phyloP scores from a whole-genome alignment of 768 basidiomycete species.

The Pulveroboletus sp. region DNA sequence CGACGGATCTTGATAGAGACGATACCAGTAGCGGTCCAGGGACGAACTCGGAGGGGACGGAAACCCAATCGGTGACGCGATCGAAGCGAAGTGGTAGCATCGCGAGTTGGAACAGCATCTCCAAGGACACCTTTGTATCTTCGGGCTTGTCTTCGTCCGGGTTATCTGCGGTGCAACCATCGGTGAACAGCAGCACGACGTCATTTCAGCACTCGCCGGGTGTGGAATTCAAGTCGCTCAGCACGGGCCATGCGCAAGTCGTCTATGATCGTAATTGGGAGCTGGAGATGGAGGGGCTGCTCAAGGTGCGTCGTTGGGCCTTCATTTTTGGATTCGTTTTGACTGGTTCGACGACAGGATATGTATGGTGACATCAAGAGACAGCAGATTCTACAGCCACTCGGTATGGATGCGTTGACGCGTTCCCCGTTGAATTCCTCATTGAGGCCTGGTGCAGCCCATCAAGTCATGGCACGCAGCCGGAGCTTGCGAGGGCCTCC shows the following conservation, averaged over 20 bases:
- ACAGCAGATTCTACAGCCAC: constrained; percentile 85
- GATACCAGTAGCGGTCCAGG: constrained; percentile 60
- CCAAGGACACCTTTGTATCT: constrained; percentile 52
- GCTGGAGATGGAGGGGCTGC: constrained; percentile 74
- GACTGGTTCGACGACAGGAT: constrained; percentile 49
- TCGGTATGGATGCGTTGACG: constrained; percentile 40
- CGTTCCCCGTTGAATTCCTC: constrained; percentile 52
- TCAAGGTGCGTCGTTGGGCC: constrained; percentile 58
- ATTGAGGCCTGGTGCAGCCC: constrained; percentile 46
- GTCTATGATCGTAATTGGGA: constrained; percentile 76
- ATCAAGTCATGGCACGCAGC: constrained; percentile 50
- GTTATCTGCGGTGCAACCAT: constrained; percentile 34
- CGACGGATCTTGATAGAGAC: constrained; percentile 61
- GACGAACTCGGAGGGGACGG: constrained; percentile 54
- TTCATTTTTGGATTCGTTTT: neutral
- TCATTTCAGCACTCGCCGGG: constrained; percentile 55
- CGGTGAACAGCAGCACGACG: constrained; percentile 58
- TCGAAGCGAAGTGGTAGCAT: constrained; percentile 80
- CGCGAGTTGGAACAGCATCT: constrained; percentile 79
- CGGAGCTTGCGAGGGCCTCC: constrained; percentile 68
- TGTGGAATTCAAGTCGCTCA: constrained; percentile 35
- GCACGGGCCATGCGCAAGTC: constrained; percentile 32
- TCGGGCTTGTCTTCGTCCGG: constrained; percentile 36
- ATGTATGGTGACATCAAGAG: constrained; percentile 91
- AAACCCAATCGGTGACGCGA: constrained; percentile 41